Evolutionary conservation across 2,329 filamentous ascomycete species (phyloP).

Genomic region (Zymoseptoria passerinii): DNA sequence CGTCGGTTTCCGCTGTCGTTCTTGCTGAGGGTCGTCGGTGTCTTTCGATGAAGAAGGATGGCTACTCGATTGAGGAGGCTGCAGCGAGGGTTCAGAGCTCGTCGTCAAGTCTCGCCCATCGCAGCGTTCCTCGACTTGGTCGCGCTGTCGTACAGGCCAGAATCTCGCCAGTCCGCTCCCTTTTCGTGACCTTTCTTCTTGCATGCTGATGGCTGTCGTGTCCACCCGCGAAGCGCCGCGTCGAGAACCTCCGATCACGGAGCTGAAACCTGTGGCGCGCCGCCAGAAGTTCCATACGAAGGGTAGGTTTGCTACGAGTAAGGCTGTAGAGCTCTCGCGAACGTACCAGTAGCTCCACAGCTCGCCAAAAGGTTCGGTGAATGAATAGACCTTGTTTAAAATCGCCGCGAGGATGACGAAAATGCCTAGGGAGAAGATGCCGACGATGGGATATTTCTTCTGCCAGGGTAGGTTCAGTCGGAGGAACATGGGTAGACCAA

Average conservation of each 20-base stretch:
- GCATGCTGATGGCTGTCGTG: not conserved
- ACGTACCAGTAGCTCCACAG: slow-evolving; percentile 55
- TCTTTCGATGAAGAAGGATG: not conserved
- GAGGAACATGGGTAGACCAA: slow-evolving; percentile 40
- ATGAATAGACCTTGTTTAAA: slow-evolving; percentile 55
- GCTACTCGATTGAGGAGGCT: not conserved
- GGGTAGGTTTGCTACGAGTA: slow-evolving; percentile 54
- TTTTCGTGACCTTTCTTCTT: not conserved
- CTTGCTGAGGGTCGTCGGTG: not conserved
- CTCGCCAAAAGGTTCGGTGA: slow-evolving; percentile 47
- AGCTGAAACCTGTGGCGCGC: slow-evolving; percentile 27
- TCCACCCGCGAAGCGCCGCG: not conserved
- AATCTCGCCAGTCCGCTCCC: not conserved
- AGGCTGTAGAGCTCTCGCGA: slow-evolving; percentile 50
- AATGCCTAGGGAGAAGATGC: slow-evolving; percentile 49
- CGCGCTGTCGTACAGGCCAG: not conserved
- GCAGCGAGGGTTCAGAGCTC: no score
- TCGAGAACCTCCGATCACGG: slow-evolving; percentile 3
- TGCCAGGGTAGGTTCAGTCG: slow-evolving; percentile 35
- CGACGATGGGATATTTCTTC: slow-evolving; percentile 47
- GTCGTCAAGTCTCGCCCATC: not conserved
- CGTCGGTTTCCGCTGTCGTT: not conserved
- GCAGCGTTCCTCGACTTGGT: not conserved
- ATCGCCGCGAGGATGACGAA: slow-evolving; percentile 51
- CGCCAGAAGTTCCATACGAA: slow-evolving; percentile 52